Percentiles rank a stretch among this genome's conserved stretches.
phyloP scores from a whole-genome alignment of 2,329 filamentous ascomycete genomes.

The Fusarium sp. region DNA sequence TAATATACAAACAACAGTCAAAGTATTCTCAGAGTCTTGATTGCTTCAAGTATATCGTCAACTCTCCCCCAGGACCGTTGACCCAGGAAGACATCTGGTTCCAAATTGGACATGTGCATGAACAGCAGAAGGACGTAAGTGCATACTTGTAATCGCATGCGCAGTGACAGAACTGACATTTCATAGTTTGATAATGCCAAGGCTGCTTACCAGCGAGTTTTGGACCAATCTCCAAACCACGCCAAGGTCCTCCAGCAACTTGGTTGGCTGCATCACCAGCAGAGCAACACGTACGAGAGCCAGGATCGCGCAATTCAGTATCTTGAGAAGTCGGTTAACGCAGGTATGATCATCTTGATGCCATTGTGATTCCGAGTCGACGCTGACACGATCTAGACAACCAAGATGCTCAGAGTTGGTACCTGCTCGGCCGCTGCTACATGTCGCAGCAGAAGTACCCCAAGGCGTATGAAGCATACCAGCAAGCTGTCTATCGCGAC shows the following conservation, averaged over 20 bases:
- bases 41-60: slow-evolving; percentile 98
- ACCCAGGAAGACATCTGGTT: slow-evolving; percentile 99
- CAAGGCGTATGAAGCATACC: slow-evolving; percentile 98
- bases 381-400: slow-evolving; percentile 73
- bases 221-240: slow-evolving; percentile 94
- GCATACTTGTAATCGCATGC: too few species aligned
- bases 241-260: slow-evolving; percentile 98
- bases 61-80: slow-evolving; percentile 88
- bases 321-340: slow-evolving; percentile 93
- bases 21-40: slow-evolving; percentile 94
- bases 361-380: neutral
- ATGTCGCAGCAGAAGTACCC: slow-evolving; percentile 99
- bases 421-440: slow-evolving; percentile 95
- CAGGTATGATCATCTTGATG: slow-evolving; percentile 69
- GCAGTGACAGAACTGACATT: slow-evolving; percentile 49
- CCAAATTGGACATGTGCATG: slow-evolving; percentile 98
- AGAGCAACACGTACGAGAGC: slow-evolving; percentile 89
- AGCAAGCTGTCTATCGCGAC: slow-evolving; percentile 98
- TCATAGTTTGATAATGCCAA: slow-evolving; percentile 92
- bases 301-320: slow-evolving; percentile 98
- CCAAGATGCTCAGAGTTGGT: slow-evolving; percentile 97
- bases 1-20: slow-evolving; percentile 98
- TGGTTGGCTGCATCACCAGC: slow-evolving; percentile 97
- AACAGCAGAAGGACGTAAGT: slow-evolving; percentile 97
- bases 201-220: slow-evolving; percentile 88